These are phyloP conservation scores for Picocystis sp. DNA, from an alignment of 163 green algal species.

Conservation along the genomic window DNA sequence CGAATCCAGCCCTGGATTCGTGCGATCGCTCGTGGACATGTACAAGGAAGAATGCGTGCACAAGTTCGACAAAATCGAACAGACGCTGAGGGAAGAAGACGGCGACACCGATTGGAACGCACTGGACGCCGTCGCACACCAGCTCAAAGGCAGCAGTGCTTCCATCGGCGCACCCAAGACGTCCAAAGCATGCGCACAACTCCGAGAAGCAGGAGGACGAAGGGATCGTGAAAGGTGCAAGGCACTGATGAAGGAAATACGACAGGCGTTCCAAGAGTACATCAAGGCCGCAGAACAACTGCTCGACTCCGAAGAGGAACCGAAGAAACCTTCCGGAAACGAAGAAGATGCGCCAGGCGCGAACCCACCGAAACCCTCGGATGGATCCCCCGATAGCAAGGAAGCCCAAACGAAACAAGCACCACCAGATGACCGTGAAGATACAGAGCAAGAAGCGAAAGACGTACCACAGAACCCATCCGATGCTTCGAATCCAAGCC, in stretches of 20 bases:
- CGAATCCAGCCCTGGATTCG: slow-evolving; percentile 60
- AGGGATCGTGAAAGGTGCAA: slow-evolving; percentile 30
- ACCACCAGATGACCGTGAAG: too few relatives aligned
- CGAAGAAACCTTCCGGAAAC: too few relatives aligned
- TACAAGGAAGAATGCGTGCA: slow-evolving; percentile 55
- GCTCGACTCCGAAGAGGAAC: too few relatives aligned
- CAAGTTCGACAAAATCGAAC: slow-evolving; percentile 51
- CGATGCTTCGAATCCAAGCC: too few relatives aligned
- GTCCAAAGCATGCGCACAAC: slow-evolving; percentile 38
- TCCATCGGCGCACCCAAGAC: slow-evolving; percentile 50
- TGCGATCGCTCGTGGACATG: slow-evolving; percentile 57
- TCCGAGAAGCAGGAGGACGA: slow-evolving; percentile 44
- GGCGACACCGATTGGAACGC: slow-evolving; percentile 40
- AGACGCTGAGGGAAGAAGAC: slow-evolving; percentile 40
- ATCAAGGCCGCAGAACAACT: too few relatives aligned
- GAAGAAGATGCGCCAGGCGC: too few relatives aligned
- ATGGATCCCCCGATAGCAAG: too few relatives aligned
- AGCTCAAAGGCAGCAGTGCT: slow-evolving; percentile 73
- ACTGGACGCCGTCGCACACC: slow-evolving; percentile 62
- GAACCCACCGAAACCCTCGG: too few relatives aligned
- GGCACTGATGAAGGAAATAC: slow-evolving; percentile 30
- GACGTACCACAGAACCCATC: too few relatives aligned
- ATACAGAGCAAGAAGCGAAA: too few relatives aligned
- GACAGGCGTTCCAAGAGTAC: slow-evolving; percentile 17
- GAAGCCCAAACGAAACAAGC: too few relatives aligned